Evolutionary conservation across 495 filamentous ascomycete genomes (phyloP), one percentile per base, ranked within the genome.

Genomic region (Cladorrhinum samala): DNA sequence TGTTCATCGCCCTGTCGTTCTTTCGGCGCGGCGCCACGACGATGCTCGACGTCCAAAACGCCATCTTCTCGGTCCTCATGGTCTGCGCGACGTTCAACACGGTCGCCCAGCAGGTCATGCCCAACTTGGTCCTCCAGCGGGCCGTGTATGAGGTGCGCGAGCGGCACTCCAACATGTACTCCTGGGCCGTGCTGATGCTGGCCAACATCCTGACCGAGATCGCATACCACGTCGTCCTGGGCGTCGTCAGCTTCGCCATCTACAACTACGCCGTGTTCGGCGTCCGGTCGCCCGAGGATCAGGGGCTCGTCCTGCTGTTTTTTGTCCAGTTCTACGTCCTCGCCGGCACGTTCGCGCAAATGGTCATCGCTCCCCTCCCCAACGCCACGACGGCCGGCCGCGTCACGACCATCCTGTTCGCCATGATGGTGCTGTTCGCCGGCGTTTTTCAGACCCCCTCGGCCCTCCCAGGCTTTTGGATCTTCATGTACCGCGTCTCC

Each of bases 1-100:
- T 89, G 2, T 89, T 89, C 70, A 86, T 86, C 50, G 85, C 85
- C 27, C 87, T 91, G 64, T 85, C 83, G 0, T 89, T 92, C 66
- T 87, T 76, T 73, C n/a, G n/a, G n/a, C 74, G 82, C 17, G 74
- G 83, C 6, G 64, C 77, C 2, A 63, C 77, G 49, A 77, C 73
- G n/a, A 70, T 72, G 20, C 75, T 80, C 38, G 83, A 81, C 62
- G 80, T 83, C 74, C 80, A 83, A 56, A 80, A 77, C 6, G 69
- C 77, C 21, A 68, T 88, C 1, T 88, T 88, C 63, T 81, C 83
- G 24, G 70, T 86, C 50, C 89, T 89, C 68, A 82, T 88, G 80
- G 78, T 80, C 7, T 69, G 84, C 14, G 86, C 83, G 13, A 81
- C 83, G 45, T 85, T 91, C 63, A 78, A 78, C 54, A 60, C 75